These are phyloP conservation scores for Tranzscheliella williamsii DNA, from an alignment of 1,284 basidiomycete species.

Conservation along the genomic window DNA sequence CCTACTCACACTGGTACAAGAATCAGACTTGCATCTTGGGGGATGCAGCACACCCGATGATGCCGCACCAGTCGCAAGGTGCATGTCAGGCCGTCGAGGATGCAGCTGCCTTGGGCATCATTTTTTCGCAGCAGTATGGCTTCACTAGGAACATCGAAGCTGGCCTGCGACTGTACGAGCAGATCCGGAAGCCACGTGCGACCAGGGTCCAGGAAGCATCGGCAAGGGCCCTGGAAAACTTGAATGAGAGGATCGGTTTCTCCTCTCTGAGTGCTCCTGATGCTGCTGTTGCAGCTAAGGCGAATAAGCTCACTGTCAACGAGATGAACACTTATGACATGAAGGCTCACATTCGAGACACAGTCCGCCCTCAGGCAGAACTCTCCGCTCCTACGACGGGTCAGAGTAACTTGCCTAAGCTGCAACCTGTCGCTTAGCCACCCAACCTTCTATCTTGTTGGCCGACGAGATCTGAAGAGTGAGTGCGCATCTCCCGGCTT, in stretches of 20 bases:
- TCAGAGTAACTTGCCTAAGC: too few relatives aligned
- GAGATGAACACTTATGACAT: slow-evolving; percentile 48
- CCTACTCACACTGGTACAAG: slow-evolving; percentile 59
- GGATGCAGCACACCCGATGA: slow-evolving; percentile 49
- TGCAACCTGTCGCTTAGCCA: too few relatives aligned
- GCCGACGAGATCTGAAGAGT: too few relatives aligned
- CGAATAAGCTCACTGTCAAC: slow-evolving; percentile 58
- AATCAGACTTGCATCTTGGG: slow-evolving; percentile 57
- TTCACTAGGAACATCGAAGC: slow-evolving; percentile 54
- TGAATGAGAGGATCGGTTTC: slow-evolving; percentile 63
- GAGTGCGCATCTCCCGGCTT: too few relatives aligned
- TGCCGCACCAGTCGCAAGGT: slow-evolving; percentile 40
- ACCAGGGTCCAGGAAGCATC: slow-evolving; percentile 61
- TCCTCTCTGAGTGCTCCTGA: slow-evolving; percentile 57
- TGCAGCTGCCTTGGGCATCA: slow-evolving; percentile 33
- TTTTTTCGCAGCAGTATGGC: slow-evolving; percentile 27
- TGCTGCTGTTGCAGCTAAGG: slow-evolving; percentile 58
- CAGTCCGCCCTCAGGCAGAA: too few relatives aligned
- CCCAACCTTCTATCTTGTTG: too few relatives aligned
- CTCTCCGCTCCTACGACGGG: too few relatives aligned
- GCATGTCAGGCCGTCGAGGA: slow-evolving; percentile 40
- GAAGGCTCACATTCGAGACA: slow-evolving; percentile 29
- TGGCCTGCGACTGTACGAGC: slow-evolving; percentile 61
- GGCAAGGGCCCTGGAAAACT: slow-evolving; percentile 60
- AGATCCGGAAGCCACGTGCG: slow-evolving; percentile 61